Percentiles rank a stretch among this genome's conserved stretches.
Evolutionary conservation across 805 yeast species (phyloP).

Genomic region (Candida bentonensis): DNA sequence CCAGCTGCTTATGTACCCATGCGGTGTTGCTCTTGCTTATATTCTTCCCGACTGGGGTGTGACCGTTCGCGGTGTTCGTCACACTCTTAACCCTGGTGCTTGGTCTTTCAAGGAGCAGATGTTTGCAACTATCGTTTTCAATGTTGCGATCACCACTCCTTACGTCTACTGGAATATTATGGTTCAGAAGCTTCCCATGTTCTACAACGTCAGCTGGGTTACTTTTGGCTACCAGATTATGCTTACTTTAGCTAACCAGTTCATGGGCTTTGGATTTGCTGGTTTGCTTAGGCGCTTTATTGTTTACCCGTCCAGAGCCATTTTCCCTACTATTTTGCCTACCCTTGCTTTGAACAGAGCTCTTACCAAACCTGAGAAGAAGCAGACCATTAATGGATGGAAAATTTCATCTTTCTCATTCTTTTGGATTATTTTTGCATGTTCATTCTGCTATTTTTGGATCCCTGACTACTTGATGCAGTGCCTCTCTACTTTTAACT

Average conservation of each 20-base stretch:
- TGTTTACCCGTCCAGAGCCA: slow-evolving; percentile 44
- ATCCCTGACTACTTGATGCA: slow-evolving; percentile 51
- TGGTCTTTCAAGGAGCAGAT: slow-evolving; percentile 55
- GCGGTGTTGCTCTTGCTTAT: slow-evolving; percentile 26
- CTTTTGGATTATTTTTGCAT: slow-evolving; percentile 28
- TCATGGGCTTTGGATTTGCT: slow-evolving; percentile 53
- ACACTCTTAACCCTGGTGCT: slow-evolving; percentile 45
- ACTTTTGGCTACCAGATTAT: slow-evolving; percentile 33
- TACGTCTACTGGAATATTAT: slow-evolving; percentile 20
- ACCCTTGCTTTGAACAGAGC: slow-evolving; percentile 36
- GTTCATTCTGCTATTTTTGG: slow-evolving; percentile 44
- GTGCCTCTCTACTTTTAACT: slow-evolving; percentile 46
- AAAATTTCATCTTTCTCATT: slow-evolving; percentile 35
- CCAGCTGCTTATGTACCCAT: slow-evolving; percentile 44
- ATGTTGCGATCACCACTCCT: slow-evolving; percentile 15
- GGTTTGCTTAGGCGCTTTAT: slow-evolving; percentile 45
- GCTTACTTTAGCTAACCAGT: slow-evolving; percentile 43
- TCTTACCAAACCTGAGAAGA: slow-evolving; percentile 25
- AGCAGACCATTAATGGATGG: slow-evolving; percentile 44
- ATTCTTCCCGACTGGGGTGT: slow-evolving; percentile 19
- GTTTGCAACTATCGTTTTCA: slow-evolving; percentile 34
- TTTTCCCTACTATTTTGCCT: slow-evolving; percentile 47
- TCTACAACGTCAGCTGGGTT: slow-evolving; percentile 21
- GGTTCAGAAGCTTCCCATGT: slow-evolving; percentile 19
- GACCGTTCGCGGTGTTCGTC: slow-evolving; percentile 25